Evolutionary conservation across 83 land plant species (phyloP).

Genomic region (Larix sibirica): DNA sequence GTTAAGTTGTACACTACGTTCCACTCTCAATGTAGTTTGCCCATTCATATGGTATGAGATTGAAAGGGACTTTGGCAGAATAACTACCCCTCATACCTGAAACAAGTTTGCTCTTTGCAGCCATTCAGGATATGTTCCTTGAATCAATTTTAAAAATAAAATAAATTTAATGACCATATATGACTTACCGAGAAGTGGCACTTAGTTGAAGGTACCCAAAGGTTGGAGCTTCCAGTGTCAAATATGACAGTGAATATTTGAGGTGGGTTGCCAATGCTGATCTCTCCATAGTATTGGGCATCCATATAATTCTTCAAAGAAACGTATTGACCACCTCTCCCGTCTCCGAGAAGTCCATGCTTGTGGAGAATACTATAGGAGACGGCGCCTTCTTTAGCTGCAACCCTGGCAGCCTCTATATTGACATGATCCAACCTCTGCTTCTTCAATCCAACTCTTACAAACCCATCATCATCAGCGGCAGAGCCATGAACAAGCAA

Average conservation of each 20-base stretch:
- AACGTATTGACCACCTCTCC: slow-evolving; percentile 46
- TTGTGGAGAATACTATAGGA: slow-evolving; percentile 18
- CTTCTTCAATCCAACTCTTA: slow-evolving; percentile 53
- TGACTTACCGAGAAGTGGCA: slow-evolving; percentile 75
- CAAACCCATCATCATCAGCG: slow-evolving; percentile 8
- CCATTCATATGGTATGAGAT: too few relatives aligned
- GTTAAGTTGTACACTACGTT: too few relatives aligned
- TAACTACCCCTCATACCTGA: too few relatives aligned
- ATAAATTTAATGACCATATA: not conserved
- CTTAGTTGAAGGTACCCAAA: slow-evolving; percentile 89
- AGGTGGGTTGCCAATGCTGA: slow-evolving; percentile 79
- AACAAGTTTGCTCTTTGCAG: too few relatives aligned
- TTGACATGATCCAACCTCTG: slow-evolving; percentile 25
- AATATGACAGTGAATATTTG: slow-evolving; percentile 86
- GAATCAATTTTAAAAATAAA: too few relatives aligned
- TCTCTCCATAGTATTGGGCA: slow-evolving; percentile 92
- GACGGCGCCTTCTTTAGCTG: not conserved
- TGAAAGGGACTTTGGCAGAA: too few relatives aligned
- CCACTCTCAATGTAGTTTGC: too few relatives aligned
- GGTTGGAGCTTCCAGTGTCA: slow-evolving; percentile 88
- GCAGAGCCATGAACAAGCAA: not conserved
- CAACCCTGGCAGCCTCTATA: not conserved
- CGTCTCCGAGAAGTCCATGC: slow-evolving; percentile 22
- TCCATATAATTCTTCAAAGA: slow-evolving; percentile 77
- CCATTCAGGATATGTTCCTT: too few relatives aligned